Conservation (phyloP, 2,329 filamentous ascomycete species). For the Stachybotrys chlorohalonatus region DNA sequence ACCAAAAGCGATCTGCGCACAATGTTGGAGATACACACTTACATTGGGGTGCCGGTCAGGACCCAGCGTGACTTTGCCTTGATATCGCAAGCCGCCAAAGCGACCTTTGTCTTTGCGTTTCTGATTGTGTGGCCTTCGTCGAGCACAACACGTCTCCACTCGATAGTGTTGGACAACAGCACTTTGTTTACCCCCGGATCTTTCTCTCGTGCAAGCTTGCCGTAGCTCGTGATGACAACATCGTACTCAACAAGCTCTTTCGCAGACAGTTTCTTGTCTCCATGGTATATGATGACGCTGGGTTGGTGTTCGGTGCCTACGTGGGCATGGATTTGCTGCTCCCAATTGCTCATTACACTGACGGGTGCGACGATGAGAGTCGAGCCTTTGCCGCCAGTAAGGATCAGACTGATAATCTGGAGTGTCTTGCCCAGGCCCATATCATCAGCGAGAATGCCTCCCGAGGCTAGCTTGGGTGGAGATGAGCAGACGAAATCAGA, state of each 20-base stretch:
- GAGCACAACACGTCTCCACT: constrained; percentile 72
- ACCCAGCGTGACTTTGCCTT: constrained; percentile 69
- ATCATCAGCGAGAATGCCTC: constrained; percentile 78
- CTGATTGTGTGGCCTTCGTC: constrained; percentile 80
- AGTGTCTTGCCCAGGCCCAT: constrained; percentile 91
- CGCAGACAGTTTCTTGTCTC: constrained; percentile 45
- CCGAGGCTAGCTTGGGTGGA: constrained; percentile 59
- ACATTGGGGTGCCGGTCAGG: constrained; percentile 72
- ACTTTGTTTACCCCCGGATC: constrained; percentile 31
- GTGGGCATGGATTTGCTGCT: constrained; percentile 66
- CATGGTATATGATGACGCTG: constrained; percentile 67
- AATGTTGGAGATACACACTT: constrained; percentile 13
- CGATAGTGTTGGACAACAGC: constrained; percentile 30
- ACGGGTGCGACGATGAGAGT: constrained; percentile 78
- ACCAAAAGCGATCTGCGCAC: not conserved
- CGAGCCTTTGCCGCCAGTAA: constrained; percentile 45
- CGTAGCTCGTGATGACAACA: constrained; percentile 79
- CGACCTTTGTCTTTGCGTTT: constrained; percentile 64
- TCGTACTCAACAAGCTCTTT: constrained; percentile 56
- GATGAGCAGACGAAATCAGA: constrained; percentile 49
- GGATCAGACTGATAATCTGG: constrained; percentile 72
- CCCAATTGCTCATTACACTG: constrained; percentile 87
- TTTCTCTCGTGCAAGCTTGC: constrained; percentile 61
- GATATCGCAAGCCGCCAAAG: constrained; percentile 58
- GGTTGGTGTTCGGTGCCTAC: constrained; percentile 54